Conservation (phyloP, 1,139 yeast species). For the Hyphopichia wangnamkhiaoensis region DNA sequence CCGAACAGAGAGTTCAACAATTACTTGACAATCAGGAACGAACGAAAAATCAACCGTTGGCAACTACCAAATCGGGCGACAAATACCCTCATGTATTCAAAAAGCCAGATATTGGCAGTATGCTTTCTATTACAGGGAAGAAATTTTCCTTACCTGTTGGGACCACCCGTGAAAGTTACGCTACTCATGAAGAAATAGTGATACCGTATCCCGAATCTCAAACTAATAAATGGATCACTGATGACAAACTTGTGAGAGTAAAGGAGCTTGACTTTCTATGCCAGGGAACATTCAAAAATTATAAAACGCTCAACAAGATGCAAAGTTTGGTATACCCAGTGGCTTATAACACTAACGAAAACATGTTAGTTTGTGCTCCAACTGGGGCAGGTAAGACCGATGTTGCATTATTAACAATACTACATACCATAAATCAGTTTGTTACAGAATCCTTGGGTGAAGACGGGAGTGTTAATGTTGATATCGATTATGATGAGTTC, state of each 20-base stretch:
- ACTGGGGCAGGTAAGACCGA: constrained; percentile 99
- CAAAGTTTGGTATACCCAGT: constrained; percentile 91
- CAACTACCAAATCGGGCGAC: constrained; percentile 46
- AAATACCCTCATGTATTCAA: constrained; percentile 88
- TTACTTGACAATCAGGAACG: constrained; percentile 54
- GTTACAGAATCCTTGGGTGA: constrained; percentile 48
- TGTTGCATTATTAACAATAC: constrained; percentile 83
- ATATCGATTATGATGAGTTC: constrained; percentile 77
- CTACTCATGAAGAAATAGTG: constrained; percentile 77
- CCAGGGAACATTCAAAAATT: constrained; percentile 80
- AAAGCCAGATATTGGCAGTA: constrained; percentile 61
- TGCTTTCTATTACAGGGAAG: constrained; percentile 77
- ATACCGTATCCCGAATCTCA: constrained; percentile 72
- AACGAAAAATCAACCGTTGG: constrained; percentile 52
- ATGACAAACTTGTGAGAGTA: constrained; percentile 58
- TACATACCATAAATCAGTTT: constrained; percentile 77
- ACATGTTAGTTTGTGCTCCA: constrained; percentile 97
- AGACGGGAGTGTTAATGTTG: constrained; percentile 53
- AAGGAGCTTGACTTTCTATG: constrained; percentile 73
- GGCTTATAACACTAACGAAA: constrained; percentile 90
- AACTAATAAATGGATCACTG: constrained; percentile 48
- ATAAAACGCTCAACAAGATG: constrained; percentile 77
- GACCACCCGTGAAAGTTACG: constrained; percentile 61
- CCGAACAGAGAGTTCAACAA: constrained; percentile 58
- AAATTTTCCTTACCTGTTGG: constrained; percentile 81